Conservation (phyloP, 2,329 filamentous ascomycete genomes). For the Pseudogymnoascus sp. region DNA sequence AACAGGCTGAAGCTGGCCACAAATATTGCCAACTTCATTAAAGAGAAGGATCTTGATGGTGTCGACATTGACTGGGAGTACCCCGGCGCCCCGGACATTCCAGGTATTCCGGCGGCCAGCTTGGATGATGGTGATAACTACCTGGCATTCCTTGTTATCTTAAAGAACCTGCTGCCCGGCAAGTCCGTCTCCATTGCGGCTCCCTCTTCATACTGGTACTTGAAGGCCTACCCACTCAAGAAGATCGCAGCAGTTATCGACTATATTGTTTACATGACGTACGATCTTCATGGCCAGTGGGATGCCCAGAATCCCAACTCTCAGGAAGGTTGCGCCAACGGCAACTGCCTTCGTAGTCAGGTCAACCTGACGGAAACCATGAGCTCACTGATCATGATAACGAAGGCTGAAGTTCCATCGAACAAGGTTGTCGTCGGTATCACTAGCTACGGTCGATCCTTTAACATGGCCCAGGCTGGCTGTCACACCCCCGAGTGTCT, state of each 20-base stretch:
- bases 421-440: conserved; percentile 31
- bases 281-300: conserved; percentile 36
- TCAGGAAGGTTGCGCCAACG: conserved; percentile 25
- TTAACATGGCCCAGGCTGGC: conserved; percentile 28
- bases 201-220: conserved; percentile 36
- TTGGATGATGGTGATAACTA: conserved; percentile 28
- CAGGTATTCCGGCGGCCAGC: too few relatives aligned
- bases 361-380: conserved; percentile 34
- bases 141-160: conserved; percentile 27
- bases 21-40: conserved; percentile 31
- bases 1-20: conserved; percentile 32
- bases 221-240: conserved; percentile 32
- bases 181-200: conserved; percentile 30
- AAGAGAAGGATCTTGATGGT: conserved; percentile 30
- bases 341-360: conserved; percentile 31
- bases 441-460: conserved; percentile 31
- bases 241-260: conserved; percentile 28
- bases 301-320: conserved; percentile 30
- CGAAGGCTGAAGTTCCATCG: conserved; percentile 28
- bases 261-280: conserved; percentile 26
- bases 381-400: conserved; percentile 33
- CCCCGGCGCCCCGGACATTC: conserved; percentile 24
- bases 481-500: conserved; percentile 24
- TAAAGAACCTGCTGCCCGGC: conserved; percentile 23
- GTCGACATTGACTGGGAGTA: conserved; percentile 33